Evolutionary conservation across 306 rosid genomes (phyloP), one percentile per base, ranked within the genome.

Genomic region (Ziziphus jujuba): DNA sequence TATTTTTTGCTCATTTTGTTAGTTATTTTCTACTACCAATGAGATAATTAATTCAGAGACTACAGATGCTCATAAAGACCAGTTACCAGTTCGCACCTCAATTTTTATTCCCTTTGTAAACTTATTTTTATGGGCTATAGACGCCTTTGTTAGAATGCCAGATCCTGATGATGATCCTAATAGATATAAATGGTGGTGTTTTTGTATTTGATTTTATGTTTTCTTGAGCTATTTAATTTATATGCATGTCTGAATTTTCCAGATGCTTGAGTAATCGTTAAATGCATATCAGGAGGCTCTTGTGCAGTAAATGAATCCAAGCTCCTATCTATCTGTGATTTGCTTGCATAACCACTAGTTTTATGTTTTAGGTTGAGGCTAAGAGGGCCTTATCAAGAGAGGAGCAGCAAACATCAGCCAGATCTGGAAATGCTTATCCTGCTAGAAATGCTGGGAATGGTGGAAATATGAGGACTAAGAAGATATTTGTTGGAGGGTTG

Each of bases 361-460:
- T 79, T 74, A n/a, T 72, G 31, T 79, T 82, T 63, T 86, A 95
- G 99, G 97, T 95, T 50, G 99, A 95, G 84, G 96, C 95, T 66
- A 95, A 95, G 86, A 87, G 84, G 84, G 99, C 99, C 65, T 82
- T 95, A 66, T 95, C 97, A 47, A 89, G 99, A 77, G 99, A 95
- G 81, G 99, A 95, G 62, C 99, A 95, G 70, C 97, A 91, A 63
- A 85, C 87, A 59, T 84, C 99, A 59, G 84, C 84, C 21, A 89
- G 95, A 77, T 25, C 72, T 63, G 96, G 96, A 63, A 87, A 88
- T 67, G 51, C 87, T 72, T 84, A 85, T 77, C 73, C 87, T 77
- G 64, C 70, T 21, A 80, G 89, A 79, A 91, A 69, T 78, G 74
- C 76, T 24, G 97, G 96, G 51, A 78, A 81, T 69, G 97, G 97